Conservation (phyloP, 2,329 filamentous ascomycete species). For the Botrytis medusae region DNA sequence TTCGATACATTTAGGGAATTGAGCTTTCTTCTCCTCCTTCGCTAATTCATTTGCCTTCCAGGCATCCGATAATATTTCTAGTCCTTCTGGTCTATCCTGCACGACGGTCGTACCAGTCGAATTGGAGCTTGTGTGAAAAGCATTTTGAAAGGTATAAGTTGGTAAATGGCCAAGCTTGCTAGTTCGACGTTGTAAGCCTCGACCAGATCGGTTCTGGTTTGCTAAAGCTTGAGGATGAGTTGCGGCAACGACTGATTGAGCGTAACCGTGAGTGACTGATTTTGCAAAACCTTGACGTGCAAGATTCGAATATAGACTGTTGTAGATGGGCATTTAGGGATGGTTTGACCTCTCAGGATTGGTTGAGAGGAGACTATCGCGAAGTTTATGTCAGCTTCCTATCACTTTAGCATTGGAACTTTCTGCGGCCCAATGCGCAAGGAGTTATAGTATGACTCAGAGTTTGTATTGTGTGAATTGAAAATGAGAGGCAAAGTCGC, state of each 20-base stretch:
- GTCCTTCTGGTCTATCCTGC: slow-evolving; percentile 59
- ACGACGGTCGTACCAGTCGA: slow-evolving; percentile 45
- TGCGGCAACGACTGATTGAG: slow-evolving; percentile 94
- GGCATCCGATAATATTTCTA: slow-evolving; percentile 91
- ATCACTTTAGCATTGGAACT: neutral
- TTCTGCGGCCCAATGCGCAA: neutral
- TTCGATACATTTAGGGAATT: slow-evolving; percentile 84
- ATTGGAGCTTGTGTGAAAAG: slow-evolving; percentile 59
- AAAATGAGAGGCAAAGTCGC: neutral
- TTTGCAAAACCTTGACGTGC: slow-evolving; percentile 97
- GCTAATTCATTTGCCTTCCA: slow-evolving; percentile 76
- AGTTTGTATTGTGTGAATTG: neutral
- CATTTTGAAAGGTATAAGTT: slow-evolving; percentile 69
- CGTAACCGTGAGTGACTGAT: slow-evolving; percentile 96
- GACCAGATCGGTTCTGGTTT: slow-evolving; percentile 66
- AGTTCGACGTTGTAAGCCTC: slow-evolving; percentile 53
- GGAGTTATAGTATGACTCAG: slow-evolving; percentile 8
- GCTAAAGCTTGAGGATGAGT: slow-evolving; percentile 80
- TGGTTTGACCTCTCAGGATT: slow-evolving; percentile 62
- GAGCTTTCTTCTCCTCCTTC: slow-evolving; percentile 87
- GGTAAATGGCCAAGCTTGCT: slow-evolving; percentile 50
- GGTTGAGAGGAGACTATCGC: slow-evolving; percentile 37
- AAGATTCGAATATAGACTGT: slow-evolving; percentile 72
- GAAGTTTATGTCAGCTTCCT: slow-evolving; percentile 23
- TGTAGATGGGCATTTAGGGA: slow-evolving; percentile 89